Evolutionary conservation across 768 basidiomycete species (phyloP).

Genomic region (Trametopsis cervina): DNA sequence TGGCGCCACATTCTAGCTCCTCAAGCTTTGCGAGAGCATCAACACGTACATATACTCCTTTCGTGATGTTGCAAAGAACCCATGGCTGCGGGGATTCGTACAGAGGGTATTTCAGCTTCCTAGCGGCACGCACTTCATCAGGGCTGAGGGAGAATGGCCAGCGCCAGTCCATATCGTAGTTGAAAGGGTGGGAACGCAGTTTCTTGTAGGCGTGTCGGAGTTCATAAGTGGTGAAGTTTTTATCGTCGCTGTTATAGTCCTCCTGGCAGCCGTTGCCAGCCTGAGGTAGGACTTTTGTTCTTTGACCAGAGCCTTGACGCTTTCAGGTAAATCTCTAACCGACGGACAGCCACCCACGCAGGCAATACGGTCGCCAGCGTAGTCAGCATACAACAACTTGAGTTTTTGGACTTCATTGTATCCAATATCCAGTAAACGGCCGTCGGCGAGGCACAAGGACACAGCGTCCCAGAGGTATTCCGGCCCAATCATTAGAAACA

Average conservation of each 20-base stretch:
- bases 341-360: background rate
- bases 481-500: background rate
- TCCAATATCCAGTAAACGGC: background rate
- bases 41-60: conserved; percentile 4
- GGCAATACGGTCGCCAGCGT: background rate
- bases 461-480: background rate
- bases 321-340: background rate
- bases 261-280: background rate
- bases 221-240: background rate
- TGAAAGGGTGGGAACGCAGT: no score
- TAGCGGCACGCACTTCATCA: background rate
- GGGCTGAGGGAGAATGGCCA: background rate
- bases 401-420: background rate
- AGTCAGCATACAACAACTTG: background rate
- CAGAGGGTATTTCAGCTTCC: background rate
- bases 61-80: conserved; percentile 6
- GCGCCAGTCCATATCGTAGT: background rate
- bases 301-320: background rate
- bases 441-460: background rate
- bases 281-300: background rate
- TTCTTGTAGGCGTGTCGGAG: background rate
- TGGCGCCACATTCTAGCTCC: background rate
- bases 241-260: background rate
- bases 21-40: background rate
- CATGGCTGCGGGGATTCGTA: background rate